Base-by-base conservation (phyloP, 1,139 yeast species). In the Pichia sorboxylosa region DNA sequence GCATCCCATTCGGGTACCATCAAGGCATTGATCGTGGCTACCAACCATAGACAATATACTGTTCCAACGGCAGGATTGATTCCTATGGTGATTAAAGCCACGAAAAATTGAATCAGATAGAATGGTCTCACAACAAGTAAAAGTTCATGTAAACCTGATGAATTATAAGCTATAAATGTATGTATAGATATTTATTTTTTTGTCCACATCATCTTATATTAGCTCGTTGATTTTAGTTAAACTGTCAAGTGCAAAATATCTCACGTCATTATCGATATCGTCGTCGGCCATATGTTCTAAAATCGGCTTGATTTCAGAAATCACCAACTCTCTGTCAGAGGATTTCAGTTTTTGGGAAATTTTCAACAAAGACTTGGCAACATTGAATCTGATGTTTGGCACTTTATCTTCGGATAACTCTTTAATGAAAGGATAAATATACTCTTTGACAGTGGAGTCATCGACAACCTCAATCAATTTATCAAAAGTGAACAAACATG, bases 381-480 rank as follows among this genome's bases (percentile, higher is more conserved):
- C 87, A 55, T 87, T 90, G 63, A 90, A 90, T 53, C 96, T 69
- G 45, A 90, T 87, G 56, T 90, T 90, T 46, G 99, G 95, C 36
- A 90, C 96, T 4, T 75, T 69, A 58, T 90, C 98, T 33, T 65
- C 65, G 30, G 76, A 65, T 45, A 87, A 65, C 34, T 73, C 74
- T 45, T 73, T 67, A 42, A 90, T 65, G 51, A 84, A 87, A 16
- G 96, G 95, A 47, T 85, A 62, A 30, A 87, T 71, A 44, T 78
- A 75, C 30, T 66, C 66, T 33, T 71, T 63, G 25, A 82, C 68
- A 31, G 77, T 70, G 11, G 59, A 58, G 29, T 64, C 57, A 33
- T 64, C 61, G 41, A 79, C 66, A 21, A 75, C 84, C 9, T 81
- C 80, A 26, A 82, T 73, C 46, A 90, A 65, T 39, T 78, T 76